Evolutionary conservation across 78 protist genomes (phyloP).

Genomic region (Dictyostelium intermedium): DNA sequence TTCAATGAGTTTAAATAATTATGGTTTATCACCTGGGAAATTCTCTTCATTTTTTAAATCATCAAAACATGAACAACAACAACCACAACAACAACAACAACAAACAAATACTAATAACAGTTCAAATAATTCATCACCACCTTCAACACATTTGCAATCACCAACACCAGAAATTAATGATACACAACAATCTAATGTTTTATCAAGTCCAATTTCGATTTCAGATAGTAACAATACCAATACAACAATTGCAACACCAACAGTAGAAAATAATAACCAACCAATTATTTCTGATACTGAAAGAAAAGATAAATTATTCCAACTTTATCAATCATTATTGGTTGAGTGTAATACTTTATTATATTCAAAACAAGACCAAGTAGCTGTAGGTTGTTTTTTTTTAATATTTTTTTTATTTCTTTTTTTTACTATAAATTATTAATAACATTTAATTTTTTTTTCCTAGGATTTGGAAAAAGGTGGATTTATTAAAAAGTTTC

Average conservation of each 20-base stretch:
- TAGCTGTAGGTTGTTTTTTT: background rate
- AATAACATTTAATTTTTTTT: background rate
- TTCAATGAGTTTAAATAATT: background rate
- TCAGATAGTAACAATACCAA: background rate
- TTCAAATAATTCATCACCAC: background rate
- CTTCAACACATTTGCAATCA: background rate
- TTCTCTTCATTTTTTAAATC: slow-evolving; percentile 28
- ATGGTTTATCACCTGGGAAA: slow-evolving; percentile 32
- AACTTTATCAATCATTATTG: slow-evolving; percentile 15
- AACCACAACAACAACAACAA: background rate
- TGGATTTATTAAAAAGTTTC: slow-evolving; percentile 53
- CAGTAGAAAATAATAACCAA: background rate
- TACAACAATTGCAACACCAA: background rate
- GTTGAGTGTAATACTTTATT: slow-evolving; percentile 67
- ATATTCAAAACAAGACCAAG: slow-evolving; percentile 43
- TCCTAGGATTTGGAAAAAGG: slow-evolving; percentile 48
- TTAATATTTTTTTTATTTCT: background rate
- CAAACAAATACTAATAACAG: background rate
- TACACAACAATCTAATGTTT: background rate
- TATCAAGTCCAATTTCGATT: background rate
- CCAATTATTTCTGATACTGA: slow-evolving; percentile 22
- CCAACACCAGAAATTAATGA: background rate
- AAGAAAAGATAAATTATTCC: slow-evolving; percentile 52
- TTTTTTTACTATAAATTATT: background rate
- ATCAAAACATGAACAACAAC: background rate